Base-by-base conservation (phyloP, 768 basidiomycete genomes). In the Amanita thiersii region DNA sequence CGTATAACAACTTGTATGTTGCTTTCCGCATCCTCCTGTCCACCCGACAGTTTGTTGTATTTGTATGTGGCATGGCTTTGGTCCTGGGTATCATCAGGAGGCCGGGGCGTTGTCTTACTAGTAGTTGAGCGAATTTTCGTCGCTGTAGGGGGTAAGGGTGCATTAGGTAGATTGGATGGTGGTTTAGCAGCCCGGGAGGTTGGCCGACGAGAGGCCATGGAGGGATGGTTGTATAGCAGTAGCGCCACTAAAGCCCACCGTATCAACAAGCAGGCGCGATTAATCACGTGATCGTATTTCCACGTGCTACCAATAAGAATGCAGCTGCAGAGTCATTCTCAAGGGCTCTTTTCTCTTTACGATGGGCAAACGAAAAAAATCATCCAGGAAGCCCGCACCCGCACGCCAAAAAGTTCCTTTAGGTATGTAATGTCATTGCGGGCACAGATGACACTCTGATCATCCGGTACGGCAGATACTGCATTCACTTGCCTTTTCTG, bases 1-100 rank as follows among this genome's bases (percentile, higher is more conserved):
- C 94, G 79, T 34, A 98, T 77, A 7, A 91, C 88, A 12, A 99
- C 94, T 59, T 90, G 85, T 9, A 99, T 98, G 54, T 96, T 89
- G 5, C 79, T 79, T 56, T 86, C 90, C 3, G 67, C 54, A 18
- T 75, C 77, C n/a, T 68, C 68, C 15, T 56, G 55, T 23, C 19
- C 50, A 44, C 39, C 55, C 35, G 21, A 44, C 30, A 37, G 56
- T 59, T 30, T 50, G 29, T 19, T 52, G 48, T 23, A 55, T 56
- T 38, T 60, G 47, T 25, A 48, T 50, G 14, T 47, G 36, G 44
- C 23, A 17, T 25, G 21, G 29, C 24, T 43, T 18, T 36, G 41
- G 17, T 43, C 42, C 1, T 24, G 44, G 9, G 35, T 19, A 17
- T 62, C 46, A 45, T 58, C 53, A 47, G 37, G 24, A 26, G 46